phyloP scores from a whole-genome alignment of 2,329 filamentous ascomycete species.

The Sclerotiophoma versabilis region DNA sequence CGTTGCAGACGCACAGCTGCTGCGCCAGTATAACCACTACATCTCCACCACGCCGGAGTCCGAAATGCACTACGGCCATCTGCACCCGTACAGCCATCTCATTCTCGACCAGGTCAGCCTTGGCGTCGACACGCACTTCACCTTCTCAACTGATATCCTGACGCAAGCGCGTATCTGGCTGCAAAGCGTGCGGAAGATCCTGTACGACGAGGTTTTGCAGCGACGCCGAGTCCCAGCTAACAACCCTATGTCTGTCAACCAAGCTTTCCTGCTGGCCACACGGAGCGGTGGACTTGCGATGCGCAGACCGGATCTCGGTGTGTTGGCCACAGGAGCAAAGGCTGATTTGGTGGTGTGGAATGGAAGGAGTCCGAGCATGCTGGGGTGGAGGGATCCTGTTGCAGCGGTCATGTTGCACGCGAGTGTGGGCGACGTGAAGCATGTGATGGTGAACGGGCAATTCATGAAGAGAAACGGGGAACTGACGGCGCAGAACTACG shows the following conservation, averaged over 20 bases:
- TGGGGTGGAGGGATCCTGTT: conserved; percentile 64
- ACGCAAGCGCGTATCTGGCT: conserved; percentile 63
- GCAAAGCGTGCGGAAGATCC: conserved; percentile 50
- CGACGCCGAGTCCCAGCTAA: conserved; percentile 54
- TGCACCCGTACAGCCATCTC: conserved; percentile 53
- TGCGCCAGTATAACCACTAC: conserved; percentile 60
- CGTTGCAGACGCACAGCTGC: conserved; percentile 48
- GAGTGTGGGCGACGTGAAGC: conserved; percentile 59
- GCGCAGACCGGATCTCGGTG: conserved; percentile 59
- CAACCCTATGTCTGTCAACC: conserved; percentile 61
- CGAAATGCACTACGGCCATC: conserved; percentile 66
- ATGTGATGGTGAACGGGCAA: conserved; percentile 60
- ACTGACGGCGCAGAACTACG: conserved; percentile 36
- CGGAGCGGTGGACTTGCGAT: conserved; percentile 61
- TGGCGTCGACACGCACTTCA: conserved; percentile 63
- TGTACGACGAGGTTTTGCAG: conserved; percentile 44
- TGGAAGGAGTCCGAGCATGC: conserved; percentile 56
- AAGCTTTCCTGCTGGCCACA: conserved; percentile 65
- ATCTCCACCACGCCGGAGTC: conserved; percentile 66
- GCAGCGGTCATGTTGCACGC: conserved; percentile 65
- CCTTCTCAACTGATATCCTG: conserved; percentile 56
- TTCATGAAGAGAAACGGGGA: conserved; percentile 57
- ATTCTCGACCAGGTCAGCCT: conserved; percentile 61
- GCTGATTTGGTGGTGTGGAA: conserved; percentile 64
- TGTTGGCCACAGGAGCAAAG: conserved; percentile 59